phyloP scores from a whole-genome alignment of 2,329 filamentous ascomycete species.

The Tolypocladium paradoxum region DNA sequence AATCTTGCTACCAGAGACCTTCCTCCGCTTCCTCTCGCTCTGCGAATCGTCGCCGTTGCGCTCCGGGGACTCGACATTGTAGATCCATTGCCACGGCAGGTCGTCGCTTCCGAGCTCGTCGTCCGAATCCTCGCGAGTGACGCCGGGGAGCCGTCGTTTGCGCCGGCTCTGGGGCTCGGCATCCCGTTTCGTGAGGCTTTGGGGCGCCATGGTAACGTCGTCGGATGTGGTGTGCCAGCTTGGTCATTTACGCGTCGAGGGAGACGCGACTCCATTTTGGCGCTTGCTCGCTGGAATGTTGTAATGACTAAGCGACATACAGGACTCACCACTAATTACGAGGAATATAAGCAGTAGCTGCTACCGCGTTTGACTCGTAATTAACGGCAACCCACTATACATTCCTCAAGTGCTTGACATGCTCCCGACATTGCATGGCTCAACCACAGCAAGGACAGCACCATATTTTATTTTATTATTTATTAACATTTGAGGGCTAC shows the following conservation, averaged over 20 bases:
- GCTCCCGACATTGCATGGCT: too few species aligned
- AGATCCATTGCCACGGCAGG: slow-evolving; percentile 71
- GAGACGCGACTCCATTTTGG: slow-evolving; percentile 14
- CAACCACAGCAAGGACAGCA: not conserved
- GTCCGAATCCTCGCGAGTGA: slow-evolving; percentile 70
- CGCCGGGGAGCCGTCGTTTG: slow-evolving; percentile 31
- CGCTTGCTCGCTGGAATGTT: not conserved
- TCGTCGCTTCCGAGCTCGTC: slow-evolving; percentile 73
- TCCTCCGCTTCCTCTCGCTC: slow-evolving; percentile 24
- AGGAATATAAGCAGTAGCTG: too few species aligned
- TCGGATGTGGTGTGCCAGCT: slow-evolving; percentile 2
- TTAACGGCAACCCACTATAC: too few species aligned
- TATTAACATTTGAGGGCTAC: not conserved
- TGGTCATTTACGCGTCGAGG: slow-evolving; percentile 15
- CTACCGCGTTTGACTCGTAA: too few species aligned
- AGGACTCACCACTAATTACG: too few species aligned
- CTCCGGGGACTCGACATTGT: slow-evolving; percentile 30
- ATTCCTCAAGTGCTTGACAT: too few species aligned
- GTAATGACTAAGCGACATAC: not conserved
- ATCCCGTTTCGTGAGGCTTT: slow-evolving; percentile 7
- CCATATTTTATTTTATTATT: not conserved
- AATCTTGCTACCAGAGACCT: slow-evolving; percentile 39
- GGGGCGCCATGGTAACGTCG: slow-evolving; percentile 14
- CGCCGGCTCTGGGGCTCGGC: slow-evolving; percentile 9
- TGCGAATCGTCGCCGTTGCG: slow-evolving; percentile 13